These are phyloP conservation scores for Bacidia gigantensis DNA, from an alignment of 495 filamentous ascomycete genomes.

Conservation along the genomic window DNA sequence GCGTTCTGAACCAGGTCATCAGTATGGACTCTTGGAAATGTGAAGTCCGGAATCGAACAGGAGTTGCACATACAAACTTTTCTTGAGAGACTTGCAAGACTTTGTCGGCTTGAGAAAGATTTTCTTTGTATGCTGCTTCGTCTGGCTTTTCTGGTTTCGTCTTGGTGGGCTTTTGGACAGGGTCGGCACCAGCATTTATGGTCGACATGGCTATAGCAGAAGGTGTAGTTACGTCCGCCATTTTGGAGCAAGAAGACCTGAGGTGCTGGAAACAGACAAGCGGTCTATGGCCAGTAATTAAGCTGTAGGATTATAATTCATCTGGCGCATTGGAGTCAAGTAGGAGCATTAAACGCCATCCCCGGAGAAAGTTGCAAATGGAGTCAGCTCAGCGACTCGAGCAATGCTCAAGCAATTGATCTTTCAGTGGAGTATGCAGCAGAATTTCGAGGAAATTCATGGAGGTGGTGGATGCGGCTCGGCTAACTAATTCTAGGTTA, in stretches of 20 bases:
- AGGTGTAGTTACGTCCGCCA: slow-evolving; percentile 19
- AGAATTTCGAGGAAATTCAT: not conserved
- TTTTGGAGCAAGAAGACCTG: too few species aligned
- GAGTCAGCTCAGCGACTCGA: too few species aligned
- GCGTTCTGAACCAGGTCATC: slow-evolving; percentile 43
- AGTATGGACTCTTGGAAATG: not conserved
- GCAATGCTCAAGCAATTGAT: not conserved
- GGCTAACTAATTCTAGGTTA: too few species aligned
- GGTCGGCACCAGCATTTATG: slow-evolving; percentile 16
- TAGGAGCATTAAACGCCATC: too few species aligned
- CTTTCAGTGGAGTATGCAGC: not conserved
- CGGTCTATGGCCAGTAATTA: too few species aligned
- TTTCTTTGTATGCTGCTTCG: slow-evolving; percentile 53
- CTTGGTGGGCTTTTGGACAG: slow-evolving; percentile 2
- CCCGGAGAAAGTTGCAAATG: too few species aligned
- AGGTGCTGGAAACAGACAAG: too few species aligned
- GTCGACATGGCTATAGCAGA: slow-evolving; percentile 18
- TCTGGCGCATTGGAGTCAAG: too few species aligned
- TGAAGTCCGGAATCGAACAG: too few species aligned
- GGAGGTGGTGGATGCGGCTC: not conserved
- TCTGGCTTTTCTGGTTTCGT: slow-evolving; percentile 46
- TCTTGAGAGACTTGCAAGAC: slow-evolving; percentile 59
- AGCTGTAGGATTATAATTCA: too few species aligned
- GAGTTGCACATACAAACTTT: slow-evolving; percentile 52
- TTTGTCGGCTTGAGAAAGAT: slow-evolving; percentile 66